A percentile compares a stretch with the other conserved stretches of the same genome.
Conservation (phyloP, 78 protist genomes). For the Planoprotostelium fungivorum region DNA sequence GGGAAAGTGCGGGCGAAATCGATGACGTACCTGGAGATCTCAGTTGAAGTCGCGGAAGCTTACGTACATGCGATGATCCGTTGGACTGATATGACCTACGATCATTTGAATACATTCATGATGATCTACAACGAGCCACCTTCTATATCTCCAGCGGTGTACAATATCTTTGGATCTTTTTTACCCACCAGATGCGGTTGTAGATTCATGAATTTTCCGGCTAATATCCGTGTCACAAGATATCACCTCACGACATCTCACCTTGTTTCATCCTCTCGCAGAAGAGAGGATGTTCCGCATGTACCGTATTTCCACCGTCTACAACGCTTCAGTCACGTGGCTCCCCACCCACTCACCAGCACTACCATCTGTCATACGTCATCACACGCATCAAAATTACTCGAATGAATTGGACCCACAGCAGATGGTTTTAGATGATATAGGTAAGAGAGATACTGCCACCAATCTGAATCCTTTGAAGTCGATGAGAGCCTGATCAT, state of each 20-base stretch:
- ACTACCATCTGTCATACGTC: neutral
- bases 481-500: slow-evolving; percentile 62
- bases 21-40: slow-evolving; percentile 18
- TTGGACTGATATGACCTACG: neutral
- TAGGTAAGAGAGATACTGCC: slow-evolving; percentile 55
- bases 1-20: slow-evolving; percentile 67
- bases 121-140: slow-evolving; percentile 3
- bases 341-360: neutral
- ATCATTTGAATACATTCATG: neutral
- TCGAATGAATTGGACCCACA: slow-evolving; percentile 62
- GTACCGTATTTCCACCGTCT: slow-evolving; percentile 64
- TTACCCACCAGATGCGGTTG: slow-evolving; percentile 50
- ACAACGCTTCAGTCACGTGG: too few relatives aligned
- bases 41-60: neutral
- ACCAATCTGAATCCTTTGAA: slow-evolving; percentile 59
- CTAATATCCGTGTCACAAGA: neutral
- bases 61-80: neutral
- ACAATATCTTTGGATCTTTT: slow-evolving; percentile 16
- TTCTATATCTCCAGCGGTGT: slow-evolving; percentile 58
- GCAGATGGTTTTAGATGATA: slow-evolving; percentile 36
- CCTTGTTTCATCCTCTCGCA: slow-evolving; percentile 35
- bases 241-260: too few relatives aligned
- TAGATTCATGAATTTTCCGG: slow-evolving; percentile 25
- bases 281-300: slow-evolving; percentile 9
- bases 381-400: too few relatives aligned